Conservation (phyloP, 2,329 filamentous ascomycete genomes). For the Graphium sp. region DNA sequence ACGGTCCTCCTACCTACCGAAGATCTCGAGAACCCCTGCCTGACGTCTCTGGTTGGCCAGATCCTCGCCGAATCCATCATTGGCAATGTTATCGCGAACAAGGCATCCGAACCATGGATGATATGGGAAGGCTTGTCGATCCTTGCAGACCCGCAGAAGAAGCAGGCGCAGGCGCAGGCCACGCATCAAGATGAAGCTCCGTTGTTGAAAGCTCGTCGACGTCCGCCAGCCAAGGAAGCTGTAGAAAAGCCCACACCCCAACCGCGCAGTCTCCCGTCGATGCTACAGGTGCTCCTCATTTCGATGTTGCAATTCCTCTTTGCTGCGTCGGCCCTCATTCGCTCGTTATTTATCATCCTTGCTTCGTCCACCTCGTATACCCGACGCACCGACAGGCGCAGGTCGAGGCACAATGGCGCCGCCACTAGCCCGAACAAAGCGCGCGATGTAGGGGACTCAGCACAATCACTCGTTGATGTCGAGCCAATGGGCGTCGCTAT, state of each 20-base stretch:
- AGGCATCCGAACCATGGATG: slow-evolving; percentile 74
- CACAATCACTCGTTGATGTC: neutral
- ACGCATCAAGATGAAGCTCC: slow-evolving; percentile 4
- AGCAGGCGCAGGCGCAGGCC: slow-evolving; percentile 8
- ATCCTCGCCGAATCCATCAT: slow-evolving; percentile 83
- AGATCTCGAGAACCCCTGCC: slow-evolving; percentile 73
- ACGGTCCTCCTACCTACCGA: slow-evolving; percentile 80
- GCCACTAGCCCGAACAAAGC: slow-evolving; percentile 4
- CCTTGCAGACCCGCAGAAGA: slow-evolving; percentile 27
- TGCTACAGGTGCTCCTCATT: slow-evolving; percentile 33
- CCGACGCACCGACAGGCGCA: slow-evolving; percentile 24
- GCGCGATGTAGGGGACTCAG: slow-evolving; percentile 1
- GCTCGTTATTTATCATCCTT: slow-evolving; percentile 47
- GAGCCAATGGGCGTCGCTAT: slow-evolving; percentile 39
- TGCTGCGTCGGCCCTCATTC: slow-evolving; percentile 42
- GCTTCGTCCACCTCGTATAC: slow-evolving; percentile 49
- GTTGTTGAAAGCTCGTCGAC: neutral
- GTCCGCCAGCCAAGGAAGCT: neutral
- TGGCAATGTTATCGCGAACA: slow-evolving; percentile 64
- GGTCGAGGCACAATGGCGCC: slow-evolving; percentile 9
- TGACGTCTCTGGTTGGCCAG: slow-evolving; percentile 70
- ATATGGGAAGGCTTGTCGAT: slow-evolving; percentile 75
- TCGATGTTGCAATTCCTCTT: slow-evolving; percentile 36
- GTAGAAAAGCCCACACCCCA: neutral
- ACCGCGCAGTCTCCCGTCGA: slow-evolving; percentile 13